Evolutionary conservation across 176 grass and related monocot genomes (phyloP).

Genomic region (Musa beccarii): DNA sequence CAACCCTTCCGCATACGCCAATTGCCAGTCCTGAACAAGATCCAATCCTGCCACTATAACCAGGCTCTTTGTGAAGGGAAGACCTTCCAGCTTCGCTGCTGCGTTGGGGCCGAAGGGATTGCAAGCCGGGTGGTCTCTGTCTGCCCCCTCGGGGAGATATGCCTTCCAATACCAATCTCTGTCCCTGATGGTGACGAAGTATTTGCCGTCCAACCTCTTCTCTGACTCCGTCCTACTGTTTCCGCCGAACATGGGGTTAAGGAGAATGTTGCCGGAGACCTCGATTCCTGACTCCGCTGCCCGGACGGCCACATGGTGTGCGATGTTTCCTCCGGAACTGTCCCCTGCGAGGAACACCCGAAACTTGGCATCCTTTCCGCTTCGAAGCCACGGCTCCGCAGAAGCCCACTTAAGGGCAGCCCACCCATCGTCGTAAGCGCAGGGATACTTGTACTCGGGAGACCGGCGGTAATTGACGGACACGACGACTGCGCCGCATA

Average conservation of each 20-base stretch:
- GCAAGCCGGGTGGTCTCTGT: constrained; percentile 85
- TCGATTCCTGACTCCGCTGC: constrained; percentile 60
- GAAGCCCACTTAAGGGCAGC: constrained; percentile 65
- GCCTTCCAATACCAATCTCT: constrained; percentile 99
- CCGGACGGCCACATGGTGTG: constrained; percentile 77
- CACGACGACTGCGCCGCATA: constrained; percentile 63
- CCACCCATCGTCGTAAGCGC: constrained; percentile 94
- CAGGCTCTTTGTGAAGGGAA: constrained; percentile 84
- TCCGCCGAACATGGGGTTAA: constrained; percentile 98
- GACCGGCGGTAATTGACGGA: constrained; percentile 92
- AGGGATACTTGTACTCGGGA: constrained; percentile 83
- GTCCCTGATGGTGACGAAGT: constrained; percentile 93
- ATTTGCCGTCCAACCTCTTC: constrained; percentile 81
- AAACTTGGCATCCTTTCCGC: constrained; percentile 27
- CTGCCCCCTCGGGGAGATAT: constrained; percentile 74
- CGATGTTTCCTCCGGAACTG: constrained; percentile 96
- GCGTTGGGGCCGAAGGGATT: constrained; percentile 89
- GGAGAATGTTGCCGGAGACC: constrained; percentile 76
- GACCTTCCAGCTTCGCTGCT: constrained; percentile 29
- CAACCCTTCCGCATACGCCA: constrained; percentile 67
- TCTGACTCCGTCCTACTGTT: constrained; percentile 62
- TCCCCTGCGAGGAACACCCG: constrained; percentile 90
- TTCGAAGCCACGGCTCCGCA: constrained; percentile 57
- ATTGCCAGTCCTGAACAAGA: constrained; percentile 81
- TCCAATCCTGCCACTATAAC: constrained; percentile 86